Percentiles rank a stretch among this genome's conserved stretches.
Conservation (phyloP, 2,329 filamentous ascomycete species). For the Parastagonospora avenae region DNA sequence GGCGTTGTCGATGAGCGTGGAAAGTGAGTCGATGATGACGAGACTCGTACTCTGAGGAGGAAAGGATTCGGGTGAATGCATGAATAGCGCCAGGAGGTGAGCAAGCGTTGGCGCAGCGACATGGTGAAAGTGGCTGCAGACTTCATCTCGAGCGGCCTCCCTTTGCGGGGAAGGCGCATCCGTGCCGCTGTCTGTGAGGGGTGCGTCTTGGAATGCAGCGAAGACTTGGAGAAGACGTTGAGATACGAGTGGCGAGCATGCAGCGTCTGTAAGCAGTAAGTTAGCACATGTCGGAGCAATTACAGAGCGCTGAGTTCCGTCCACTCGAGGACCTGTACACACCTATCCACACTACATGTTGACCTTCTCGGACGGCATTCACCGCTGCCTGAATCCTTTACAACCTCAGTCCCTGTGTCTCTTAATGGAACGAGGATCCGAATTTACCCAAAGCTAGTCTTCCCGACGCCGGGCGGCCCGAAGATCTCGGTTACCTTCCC, state of each 20-base stretch:
- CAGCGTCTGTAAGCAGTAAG: slow-evolving; percentile 49
- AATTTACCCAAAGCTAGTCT: slow-evolving; percentile 79
- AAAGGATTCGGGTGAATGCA: slow-evolving; percentile 67
- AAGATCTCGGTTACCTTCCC: slow-evolving; percentile 86
- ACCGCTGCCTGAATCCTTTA: slow-evolving; percentile 71
- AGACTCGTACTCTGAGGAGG: slow-evolving; percentile 68
- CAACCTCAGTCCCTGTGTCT: slow-evolving; percentile 31
- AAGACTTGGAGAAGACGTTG: slow-evolving; percentile 57
- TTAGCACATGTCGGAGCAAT: slow-evolving; percentile 27
- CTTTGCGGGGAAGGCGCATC: slow-evolving; percentile 9
- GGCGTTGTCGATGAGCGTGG: slow-evolving; percentile 75
- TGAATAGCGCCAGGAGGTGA: slow-evolving; percentile 73
- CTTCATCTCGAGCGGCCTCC: slow-evolving; percentile 27
- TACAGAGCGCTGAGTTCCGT: slow-evolving; percentile 16
- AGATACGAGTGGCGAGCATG: slow-evolving; percentile 55
- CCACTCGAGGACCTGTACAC: slow-evolving; percentile 42
- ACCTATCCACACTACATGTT: slow-evolving; percentile 84
- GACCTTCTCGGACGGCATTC: slow-evolving; percentile 64
- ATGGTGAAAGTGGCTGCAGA: slow-evolving; percentile 65
- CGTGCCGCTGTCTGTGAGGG: slow-evolving; percentile 5
- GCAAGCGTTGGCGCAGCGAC: slow-evolving; percentile 64
- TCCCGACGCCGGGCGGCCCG: slow-evolving; percentile 84
- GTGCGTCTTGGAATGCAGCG: slow-evolving; percentile 8
- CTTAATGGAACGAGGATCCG: slow-evolving; percentile 13
- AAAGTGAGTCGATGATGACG: slow-evolving; percentile 78